A percentile compares a stretch with the other conserved stretches of the same genome.
These are phyloP conservation scores for Cochlearia excelsa DNA, from an alignment of 345 rosid genomes.

Conservation along the genomic window DNA sequence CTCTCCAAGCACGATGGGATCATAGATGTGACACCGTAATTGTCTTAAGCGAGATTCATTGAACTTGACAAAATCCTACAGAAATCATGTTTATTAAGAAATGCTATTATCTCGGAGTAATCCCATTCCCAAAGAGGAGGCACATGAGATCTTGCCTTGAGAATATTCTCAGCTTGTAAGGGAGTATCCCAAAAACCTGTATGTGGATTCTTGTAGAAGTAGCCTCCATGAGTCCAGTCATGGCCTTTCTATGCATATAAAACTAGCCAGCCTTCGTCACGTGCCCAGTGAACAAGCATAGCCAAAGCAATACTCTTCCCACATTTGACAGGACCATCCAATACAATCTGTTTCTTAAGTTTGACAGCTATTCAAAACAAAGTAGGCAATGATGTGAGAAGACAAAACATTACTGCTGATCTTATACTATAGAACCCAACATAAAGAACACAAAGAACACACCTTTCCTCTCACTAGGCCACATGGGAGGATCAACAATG, in stretches of 20 bases:
- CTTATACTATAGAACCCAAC: not conserved
- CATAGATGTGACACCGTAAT: conserved; percentile 66
- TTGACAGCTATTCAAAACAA: conserved; percentile 45
- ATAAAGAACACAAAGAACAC: conserved; percentile 8
- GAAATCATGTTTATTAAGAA: conserved; percentile 22
- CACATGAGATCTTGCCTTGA: conserved; percentile 53
- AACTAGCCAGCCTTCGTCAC: conserved; percentile 94
- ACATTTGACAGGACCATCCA: conserved; percentile 90
- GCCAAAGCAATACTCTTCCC: conserved; percentile 92
- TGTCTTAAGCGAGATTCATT: conserved; percentile 59
- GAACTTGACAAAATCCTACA: conserved; percentile 69
- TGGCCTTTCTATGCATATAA: conserved; percentile 82
- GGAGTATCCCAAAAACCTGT: conserved; percentile 97
- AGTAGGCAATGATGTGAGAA: not conserved
- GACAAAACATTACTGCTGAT: not conserved
- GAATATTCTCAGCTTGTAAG: conserved; percentile 76
- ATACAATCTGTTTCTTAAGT: conserved; percentile 70
- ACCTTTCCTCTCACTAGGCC: conserved; percentile 54
- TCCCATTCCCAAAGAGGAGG: conserved; percentile 1
- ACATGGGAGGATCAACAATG: conserved; percentile 73
- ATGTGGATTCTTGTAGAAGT: conserved; percentile 67
- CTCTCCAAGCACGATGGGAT: conserved; percentile 83
- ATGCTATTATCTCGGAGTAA: not conserved
- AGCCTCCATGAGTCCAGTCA: conserved; percentile 93
- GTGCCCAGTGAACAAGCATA: conserved; percentile 98